Conservation (phyloP, 352 stramenopile species). For the Phytopythium mirpurense region DNA sequence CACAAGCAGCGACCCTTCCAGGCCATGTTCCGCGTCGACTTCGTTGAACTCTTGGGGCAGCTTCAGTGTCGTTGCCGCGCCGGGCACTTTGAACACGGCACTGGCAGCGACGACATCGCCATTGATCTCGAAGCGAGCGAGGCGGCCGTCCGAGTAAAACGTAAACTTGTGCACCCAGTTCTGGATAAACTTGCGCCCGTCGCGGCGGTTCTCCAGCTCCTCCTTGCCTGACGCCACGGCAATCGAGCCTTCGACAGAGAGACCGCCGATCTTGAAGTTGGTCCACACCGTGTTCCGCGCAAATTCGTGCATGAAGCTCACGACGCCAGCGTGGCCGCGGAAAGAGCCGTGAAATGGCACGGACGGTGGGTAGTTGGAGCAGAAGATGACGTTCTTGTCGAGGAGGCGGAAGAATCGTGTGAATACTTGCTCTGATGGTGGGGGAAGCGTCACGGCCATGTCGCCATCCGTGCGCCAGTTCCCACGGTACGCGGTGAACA, state of each 20-base stretch:
- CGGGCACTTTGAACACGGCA: slow-evolving; percentile 83
- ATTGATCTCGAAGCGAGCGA: slow-evolving; percentile 86
- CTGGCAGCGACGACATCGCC: slow-evolving; percentile 82
- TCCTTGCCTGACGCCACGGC: slow-evolving; percentile 82
- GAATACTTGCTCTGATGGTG: slow-evolving; percentile 83
- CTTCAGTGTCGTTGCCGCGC: slow-evolving; percentile 78
- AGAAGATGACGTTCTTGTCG: slow-evolving; percentile 85
- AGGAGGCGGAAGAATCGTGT: slow-evolving; percentile 83
- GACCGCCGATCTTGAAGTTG: slow-evolving; percentile 82
- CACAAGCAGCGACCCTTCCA: slow-evolving; percentile 63
- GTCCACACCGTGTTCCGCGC: slow-evolving; percentile 75
- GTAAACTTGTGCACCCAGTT: slow-evolving; percentile 91
- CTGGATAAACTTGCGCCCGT: slow-evolving; percentile 81
- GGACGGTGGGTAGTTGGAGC: slow-evolving; percentile 83
- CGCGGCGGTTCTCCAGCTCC: slow-evolving; percentile 81
- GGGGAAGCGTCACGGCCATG: slow-evolving; percentile 84
- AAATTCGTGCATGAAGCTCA: slow-evolving; percentile 80
- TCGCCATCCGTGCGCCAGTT: slow-evolving; percentile 83
- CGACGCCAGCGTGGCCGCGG: slow-evolving; percentile 61
- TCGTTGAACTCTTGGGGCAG: slow-evolving; percentile 87
- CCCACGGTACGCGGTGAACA: slow-evolving; percentile 74
- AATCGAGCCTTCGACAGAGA: slow-evolving; percentile 81
- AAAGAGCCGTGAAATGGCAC: slow-evolving; percentile 86
- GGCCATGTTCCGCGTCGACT: slow-evolving; percentile 72
- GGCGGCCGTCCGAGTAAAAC: slow-evolving; percentile 77